Conservation (phyloP, 768 basidiomycete species). For the Suillus variegatus region DNA sequence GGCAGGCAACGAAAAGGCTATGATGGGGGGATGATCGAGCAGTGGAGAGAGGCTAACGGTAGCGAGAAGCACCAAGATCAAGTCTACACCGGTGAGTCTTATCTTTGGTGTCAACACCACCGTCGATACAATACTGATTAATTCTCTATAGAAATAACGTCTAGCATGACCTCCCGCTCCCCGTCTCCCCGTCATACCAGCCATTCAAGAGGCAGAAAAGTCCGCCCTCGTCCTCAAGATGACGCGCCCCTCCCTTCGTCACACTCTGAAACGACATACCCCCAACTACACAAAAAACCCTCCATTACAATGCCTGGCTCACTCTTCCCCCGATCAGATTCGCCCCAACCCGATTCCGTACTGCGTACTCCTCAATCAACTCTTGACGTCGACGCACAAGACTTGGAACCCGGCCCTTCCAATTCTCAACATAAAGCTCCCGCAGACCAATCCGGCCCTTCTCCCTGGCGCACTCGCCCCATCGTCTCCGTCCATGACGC, state of each 20-base stretch:
- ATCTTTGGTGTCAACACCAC: not conserved
- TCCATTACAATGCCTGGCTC: conserved; percentile 78
- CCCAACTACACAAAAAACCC: conserved; percentile 27
- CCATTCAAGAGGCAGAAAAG: not conserved
- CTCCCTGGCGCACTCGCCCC: conserved; percentile 35
- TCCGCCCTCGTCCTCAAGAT: conserved; percentile 3
- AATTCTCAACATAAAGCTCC: conserved; percentile 10
- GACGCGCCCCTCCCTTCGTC: conserved; percentile 21
- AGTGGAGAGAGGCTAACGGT: not conserved
- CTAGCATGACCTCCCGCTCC: conserved; percentile 22
- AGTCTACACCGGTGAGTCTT: conserved; percentile 15
- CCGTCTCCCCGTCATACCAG: conserved; percentile 15
- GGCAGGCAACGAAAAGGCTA: not conserved
- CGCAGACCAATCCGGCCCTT: conserved; percentile 20
- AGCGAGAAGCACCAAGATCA: conserved; percentile 7
- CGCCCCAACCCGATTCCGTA: conserved; percentile 48
- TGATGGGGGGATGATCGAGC: conserved; percentile 1
- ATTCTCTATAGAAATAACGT: conserved; percentile 21
- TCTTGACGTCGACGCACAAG: conserved; percentile 1
- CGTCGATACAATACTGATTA: conserved; percentile 11
- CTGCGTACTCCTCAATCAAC: conserved; percentile 2
- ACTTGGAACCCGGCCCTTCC: conserved; percentile 21
- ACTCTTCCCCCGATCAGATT: conserved; percentile 71
- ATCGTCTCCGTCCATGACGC: conserved; percentile 50
- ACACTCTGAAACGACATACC: conserved; percentile 16